A percentile compares a stretch with the other conserved stretches of the same genome.
Evolutionary conservation across 495 filamentous ascomycete genomes (phyloP).

Genomic region (Neurospora africana): DNA sequence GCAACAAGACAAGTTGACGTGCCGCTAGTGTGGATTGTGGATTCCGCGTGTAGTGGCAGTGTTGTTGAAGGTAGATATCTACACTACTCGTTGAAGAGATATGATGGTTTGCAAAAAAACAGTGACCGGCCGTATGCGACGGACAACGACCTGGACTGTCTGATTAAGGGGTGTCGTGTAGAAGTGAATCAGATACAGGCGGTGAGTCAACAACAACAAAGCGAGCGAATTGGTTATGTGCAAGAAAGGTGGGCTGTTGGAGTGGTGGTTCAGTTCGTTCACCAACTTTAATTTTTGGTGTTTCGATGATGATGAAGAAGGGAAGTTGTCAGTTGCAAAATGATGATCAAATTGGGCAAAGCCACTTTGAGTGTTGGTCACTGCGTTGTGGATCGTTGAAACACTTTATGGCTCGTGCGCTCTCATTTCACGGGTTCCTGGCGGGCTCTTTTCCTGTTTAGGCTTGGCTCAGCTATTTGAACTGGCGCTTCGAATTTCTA

Average conservation of each 20-base stretch:
- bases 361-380: not conserved
- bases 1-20: not conserved
- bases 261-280: not conserved
- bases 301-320: not conserved
- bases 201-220: not conserved
- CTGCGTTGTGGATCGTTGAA: not conserved
- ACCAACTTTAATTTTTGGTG: not conserved
- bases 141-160: not conserved
- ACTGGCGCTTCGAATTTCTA: not conserved
- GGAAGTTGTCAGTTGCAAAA: not conserved
- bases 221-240: not conserved
- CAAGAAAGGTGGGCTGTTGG: not conserved
- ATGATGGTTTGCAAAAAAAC: not conserved
- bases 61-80: not conserved
- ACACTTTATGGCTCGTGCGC: not conserved
- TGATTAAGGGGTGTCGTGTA: not conserved
- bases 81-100: constrained; percentile 2
- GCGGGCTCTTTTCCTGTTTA: not conserved
- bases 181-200: not conserved
- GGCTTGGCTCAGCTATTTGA: not conserved
- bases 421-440: not conserved
- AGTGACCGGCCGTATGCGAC: not conserved
- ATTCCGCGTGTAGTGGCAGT: not conserved
- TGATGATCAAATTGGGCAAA: not conserved
- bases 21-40: not conserved